These are phyloP conservation scores for Zymoseptoria crescenta DNA, from an alignment of 2,329 filamentous ascomycete species.

Conservation along the genomic window DNA sequence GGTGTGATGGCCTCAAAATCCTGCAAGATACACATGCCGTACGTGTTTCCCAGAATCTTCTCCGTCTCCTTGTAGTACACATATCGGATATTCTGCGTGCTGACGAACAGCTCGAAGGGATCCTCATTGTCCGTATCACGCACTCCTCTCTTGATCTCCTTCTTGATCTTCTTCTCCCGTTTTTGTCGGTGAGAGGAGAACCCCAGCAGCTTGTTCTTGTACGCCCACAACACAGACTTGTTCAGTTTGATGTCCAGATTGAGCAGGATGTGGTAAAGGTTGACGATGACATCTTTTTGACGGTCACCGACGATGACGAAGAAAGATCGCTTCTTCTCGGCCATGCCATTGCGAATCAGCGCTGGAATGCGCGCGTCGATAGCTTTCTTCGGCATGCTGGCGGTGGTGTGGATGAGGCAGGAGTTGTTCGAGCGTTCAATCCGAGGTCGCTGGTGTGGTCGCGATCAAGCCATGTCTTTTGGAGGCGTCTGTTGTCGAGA, in stretches of 20 bases:
- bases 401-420: not conserved
- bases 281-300: slow-evolving; percentile 92
- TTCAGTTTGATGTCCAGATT: slow-evolving; percentile 85
- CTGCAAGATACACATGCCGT: slow-evolving; percentile 95
- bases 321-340: slow-evolving; percentile 96
- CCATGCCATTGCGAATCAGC: slow-evolving; percentile 82
- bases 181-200: slow-evolving; percentile 97
- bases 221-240: slow-evolving; percentile 95
- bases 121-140: slow-evolving; percentile 89
- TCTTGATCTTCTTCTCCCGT: slow-evolving; percentile 96
- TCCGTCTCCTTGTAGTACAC: slow-evolving; percentile 99
- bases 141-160: slow-evolving; percentile 90
- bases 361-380: slow-evolving; percentile 79
- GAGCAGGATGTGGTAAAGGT: slow-evolving; percentile 88
- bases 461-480: not conserved
- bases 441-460: not conserved
- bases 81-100: slow-evolving; percentile 94
- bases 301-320: slow-evolving; percentile 93
- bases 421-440: not conserved
- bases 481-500: not conserved
- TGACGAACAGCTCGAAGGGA: slow-evolving; percentile 94
- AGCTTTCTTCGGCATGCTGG: slow-evolving; percentile 51
- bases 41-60: slow-evolving; percentile 96
- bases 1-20: slow-evolving; percentile 97
- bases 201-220: slow-evolving; percentile 93